Percentiles rank a stretch among this genome's conserved stretches.
Conservation (phyloP, 2,329 filamentous ascomycete species). For the Teratosphaeriaceae sp. region DNA sequence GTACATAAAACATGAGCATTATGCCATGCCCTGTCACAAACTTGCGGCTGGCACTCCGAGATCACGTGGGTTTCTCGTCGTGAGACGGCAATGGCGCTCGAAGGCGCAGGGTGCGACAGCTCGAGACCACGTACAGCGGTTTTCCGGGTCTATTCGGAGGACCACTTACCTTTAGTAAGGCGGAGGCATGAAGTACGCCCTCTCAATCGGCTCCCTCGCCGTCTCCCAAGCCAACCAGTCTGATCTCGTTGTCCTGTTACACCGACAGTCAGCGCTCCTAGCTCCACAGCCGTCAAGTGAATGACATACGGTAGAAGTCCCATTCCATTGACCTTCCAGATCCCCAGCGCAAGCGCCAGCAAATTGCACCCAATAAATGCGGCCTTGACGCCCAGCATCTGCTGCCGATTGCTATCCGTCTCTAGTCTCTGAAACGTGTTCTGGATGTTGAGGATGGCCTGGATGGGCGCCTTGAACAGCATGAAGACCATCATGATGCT, state of each 20-base stretch:
- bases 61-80: no score
- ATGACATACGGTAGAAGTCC: constrained; percentile 75
- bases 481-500: constrained; percentile 99
- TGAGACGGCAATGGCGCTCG: no score
- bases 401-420: constrained; percentile 65
- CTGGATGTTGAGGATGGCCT: constrained; percentile 75
- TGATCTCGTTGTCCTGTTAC: constrained; percentile 74
- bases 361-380: constrained; percentile 86
- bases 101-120: no score
- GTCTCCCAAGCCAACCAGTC: constrained; percentile 97
- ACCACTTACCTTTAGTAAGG: no score
- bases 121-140: no score
- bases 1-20: no score
- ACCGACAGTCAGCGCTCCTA: not conserved
- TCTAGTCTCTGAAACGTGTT: constrained; percentile 88
- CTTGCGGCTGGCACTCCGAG: no score
- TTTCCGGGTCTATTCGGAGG: no score
- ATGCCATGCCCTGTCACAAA: no score
- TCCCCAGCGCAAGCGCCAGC: constrained; percentile 71
- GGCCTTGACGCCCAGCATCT: constrained; percentile 76
- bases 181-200: constrained; percentile 41
- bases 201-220: constrained; percentile 61
- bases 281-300: not conserved
- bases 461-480: constrained; percentile 93
- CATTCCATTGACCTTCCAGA: constrained; percentile 98